phyloP scores from a whole-genome alignment of 2,329 filamentous ascomycete species.

The Paraphoma sp. region DNA sequence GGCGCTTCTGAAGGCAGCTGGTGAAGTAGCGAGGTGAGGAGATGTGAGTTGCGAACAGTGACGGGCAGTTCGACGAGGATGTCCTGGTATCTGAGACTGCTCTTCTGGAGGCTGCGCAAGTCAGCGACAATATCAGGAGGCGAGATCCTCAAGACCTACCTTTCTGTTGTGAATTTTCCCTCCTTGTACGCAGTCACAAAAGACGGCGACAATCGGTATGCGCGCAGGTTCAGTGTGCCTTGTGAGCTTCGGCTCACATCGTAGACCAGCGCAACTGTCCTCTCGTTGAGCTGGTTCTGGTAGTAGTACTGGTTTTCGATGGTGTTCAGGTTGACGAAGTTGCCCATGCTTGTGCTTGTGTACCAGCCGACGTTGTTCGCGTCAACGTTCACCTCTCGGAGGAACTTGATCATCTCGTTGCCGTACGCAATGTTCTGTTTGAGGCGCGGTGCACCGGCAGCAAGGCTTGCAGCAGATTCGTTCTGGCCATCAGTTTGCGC shows the following conservation, averaged over 20 bases:
- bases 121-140: slow-evolving; percentile 13
- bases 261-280: slow-evolving; percentile 87
- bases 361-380: slow-evolving; percentile 99
- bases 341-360: slow-evolving; percentile 97
- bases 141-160: slow-evolving; percentile 61
- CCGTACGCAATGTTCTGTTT: slow-evolving; percentile 91
- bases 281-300: slow-evolving; percentile 89
- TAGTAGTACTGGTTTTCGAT: slow-evolving; percentile 99
- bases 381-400: slow-evolving; percentile 97
- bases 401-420: slow-evolving; percentile 94
- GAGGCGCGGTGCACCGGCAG: slow-evolving; percentile 86
- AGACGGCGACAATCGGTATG: slow-evolving; percentile 84
- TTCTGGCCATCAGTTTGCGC: slow-evolving; percentile 58
- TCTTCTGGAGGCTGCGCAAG: slow-evolving; percentile 80
- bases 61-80: slow-evolving; percentile 91
- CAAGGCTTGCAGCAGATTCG: slow-evolving; percentile 60
- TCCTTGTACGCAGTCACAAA: slow-evolving; percentile 96
- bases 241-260: slow-evolving; percentile 95
- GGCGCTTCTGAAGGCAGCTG: slow-evolving; percentile 77
- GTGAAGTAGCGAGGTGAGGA: slow-evolving; percentile 93
- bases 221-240: slow-evolving; percentile 85
- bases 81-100: slow-evolving; percentile 90
- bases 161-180: slow-evolving; percentile 96
- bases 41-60: slow-evolving; percentile 93
- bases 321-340: slow-evolving; percentile 93